Percentiles rank a stretch among this genome's conserved stretches.
These are phyloP conservation scores for Nemania abortiva DNA, from an alignment of 2,329 filamentous ascomycete species.

Conservation along the genomic window DNA sequence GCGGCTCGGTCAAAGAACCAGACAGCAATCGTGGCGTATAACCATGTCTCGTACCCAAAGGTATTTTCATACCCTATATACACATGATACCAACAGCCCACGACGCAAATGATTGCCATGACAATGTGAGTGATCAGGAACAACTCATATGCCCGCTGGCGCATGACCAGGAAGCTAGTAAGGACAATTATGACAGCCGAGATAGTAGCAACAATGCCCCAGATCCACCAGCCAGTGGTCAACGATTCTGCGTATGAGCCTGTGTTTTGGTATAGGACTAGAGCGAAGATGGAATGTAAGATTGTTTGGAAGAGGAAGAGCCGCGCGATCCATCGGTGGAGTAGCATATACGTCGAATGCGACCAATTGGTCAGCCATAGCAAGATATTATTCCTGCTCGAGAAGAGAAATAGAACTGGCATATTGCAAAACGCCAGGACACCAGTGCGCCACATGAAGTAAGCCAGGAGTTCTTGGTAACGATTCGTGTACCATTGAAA, in stretches of 20 bases:
- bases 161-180: neutral
- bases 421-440: conserved; percentile 9
- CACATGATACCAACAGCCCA: conserved; percentile 14
- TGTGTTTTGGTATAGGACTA: neutral
- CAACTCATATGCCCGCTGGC: neutral
- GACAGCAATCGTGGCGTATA: conserved; percentile 1
- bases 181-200: neutral
- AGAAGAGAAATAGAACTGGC: conserved; percentile 4
- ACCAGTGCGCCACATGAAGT: conserved; percentile 11
- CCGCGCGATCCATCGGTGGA: conserved; percentile 7
- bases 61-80: conserved; percentile 6
- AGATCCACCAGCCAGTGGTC: neutral
- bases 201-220: conserved; percentile 3
- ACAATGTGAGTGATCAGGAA: too few relatives aligned
- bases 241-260: conserved; percentile 4
- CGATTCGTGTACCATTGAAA: conserved; percentile 5
- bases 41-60: conserved; percentile 12
- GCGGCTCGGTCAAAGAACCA: neutral
- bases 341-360: conserved; percentile 9
- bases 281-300: conserved; percentile 6
- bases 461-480: conserved; percentile 6
- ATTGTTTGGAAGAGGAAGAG: conserved; percentile 9
- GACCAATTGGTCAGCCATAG: conserved; percentile 12
- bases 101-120: neutral
- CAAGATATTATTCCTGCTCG: conserved; percentile 12